Evolutionary conservation across 2,329 filamentous ascomycete genomes (phyloP).

Genomic region (Alternaria atra): DNA sequence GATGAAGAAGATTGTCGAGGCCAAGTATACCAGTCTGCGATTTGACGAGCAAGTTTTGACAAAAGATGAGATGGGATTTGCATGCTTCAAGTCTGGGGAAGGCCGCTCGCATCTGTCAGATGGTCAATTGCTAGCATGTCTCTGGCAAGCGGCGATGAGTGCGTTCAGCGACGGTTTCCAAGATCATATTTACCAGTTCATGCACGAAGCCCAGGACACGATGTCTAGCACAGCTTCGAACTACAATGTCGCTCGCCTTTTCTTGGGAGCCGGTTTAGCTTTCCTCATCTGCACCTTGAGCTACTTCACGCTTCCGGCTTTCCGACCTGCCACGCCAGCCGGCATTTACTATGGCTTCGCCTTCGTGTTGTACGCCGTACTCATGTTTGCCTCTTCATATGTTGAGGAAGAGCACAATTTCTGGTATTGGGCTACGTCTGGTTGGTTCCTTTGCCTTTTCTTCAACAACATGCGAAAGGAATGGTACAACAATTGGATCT

Average conservation of each 20-base stretch:
- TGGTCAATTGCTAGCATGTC: conserved; percentile 67
- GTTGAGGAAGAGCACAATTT: conserved; percentile 99
- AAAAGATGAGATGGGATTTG: conserved; percentile 14
- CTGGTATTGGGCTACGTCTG: conserved; percentile 89
- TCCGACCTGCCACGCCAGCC: conserved; percentile 62
- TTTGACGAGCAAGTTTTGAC: conserved; percentile 51
- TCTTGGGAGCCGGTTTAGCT: conserved; percentile 56
- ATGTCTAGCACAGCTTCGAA: conserved; percentile 94
- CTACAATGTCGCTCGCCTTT: conserved; percentile 76
- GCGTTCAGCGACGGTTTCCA: conserved; percentile 13
- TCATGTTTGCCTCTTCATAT: conserved; percentile 99
- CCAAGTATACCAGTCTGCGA: conserved; percentile 70
- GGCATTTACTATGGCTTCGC: conserved; percentile 51
- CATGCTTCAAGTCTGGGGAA: conserved; percentile 21
- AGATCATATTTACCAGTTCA: conserved; percentile 65
- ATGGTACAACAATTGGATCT: conserved; percentile 35
- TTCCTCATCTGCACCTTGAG: conserved; percentile 54
- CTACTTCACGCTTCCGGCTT: conserved; percentile 44
- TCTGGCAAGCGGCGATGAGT: conserved; percentile 64
- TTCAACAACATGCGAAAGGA: conserved; percentile 47
- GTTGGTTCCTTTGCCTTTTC: conserved; percentile 68
- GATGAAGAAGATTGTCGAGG: conserved; percentile 77
- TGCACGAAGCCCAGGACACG: conserved; percentile 74
- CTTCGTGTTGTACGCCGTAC: conserved; percentile 70
- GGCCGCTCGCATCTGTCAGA: conserved; percentile 19